These are phyloP conservation scores for Pholiota conissans DNA, from an alignment of 768 basidiomycete species.

Conservation along the genomic window DNA sequence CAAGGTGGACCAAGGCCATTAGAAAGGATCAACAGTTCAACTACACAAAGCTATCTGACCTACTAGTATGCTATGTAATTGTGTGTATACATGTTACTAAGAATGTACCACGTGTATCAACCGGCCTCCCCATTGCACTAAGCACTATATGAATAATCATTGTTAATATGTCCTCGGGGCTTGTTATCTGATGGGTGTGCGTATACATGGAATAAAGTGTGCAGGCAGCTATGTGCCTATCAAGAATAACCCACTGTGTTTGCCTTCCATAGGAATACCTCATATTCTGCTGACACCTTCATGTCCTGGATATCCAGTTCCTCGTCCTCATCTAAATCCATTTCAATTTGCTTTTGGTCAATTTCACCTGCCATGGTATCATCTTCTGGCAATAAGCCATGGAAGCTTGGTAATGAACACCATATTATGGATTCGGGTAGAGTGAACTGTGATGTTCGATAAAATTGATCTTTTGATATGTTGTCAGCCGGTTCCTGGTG, in stretches of 20 bases:
- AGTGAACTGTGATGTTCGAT: slow-evolving; percentile 6
- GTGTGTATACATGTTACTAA: too few species aligned
- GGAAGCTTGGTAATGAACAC: slow-evolving; percentile 13
- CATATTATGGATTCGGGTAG: slow-evolving; percentile 14
- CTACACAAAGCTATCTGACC: too few species aligned
- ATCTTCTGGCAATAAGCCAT: not conserved
- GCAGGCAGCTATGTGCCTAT: not conserved
- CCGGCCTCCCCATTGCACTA: not conserved
- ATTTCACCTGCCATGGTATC: slow-evolving; percentile 21
- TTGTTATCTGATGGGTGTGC: not conserved
- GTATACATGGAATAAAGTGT: not conserved
- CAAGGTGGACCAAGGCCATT: too few species aligned
- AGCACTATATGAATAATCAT: too few species aligned
- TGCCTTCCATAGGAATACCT: slow-evolving; percentile 41
- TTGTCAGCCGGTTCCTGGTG: not conserved
- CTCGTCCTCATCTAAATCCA: slow-evolving; percentile 20
- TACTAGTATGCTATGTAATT: too few species aligned
- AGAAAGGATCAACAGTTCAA: too few species aligned
- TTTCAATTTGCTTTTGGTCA: slow-evolving; percentile 35
- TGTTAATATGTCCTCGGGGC: too few species aligned
- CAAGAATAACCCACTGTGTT: not conserved
- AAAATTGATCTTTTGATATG: not conserved
- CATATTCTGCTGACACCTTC: slow-evolving; percentile 29
- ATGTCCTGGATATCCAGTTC: slow-evolving; percentile 18
- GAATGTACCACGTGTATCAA: too few species aligned